These are phyloP conservation scores for Serendipita sp. DNA, from an alignment of 768 basidiomycete genomes.

Conservation along the genomic window DNA sequence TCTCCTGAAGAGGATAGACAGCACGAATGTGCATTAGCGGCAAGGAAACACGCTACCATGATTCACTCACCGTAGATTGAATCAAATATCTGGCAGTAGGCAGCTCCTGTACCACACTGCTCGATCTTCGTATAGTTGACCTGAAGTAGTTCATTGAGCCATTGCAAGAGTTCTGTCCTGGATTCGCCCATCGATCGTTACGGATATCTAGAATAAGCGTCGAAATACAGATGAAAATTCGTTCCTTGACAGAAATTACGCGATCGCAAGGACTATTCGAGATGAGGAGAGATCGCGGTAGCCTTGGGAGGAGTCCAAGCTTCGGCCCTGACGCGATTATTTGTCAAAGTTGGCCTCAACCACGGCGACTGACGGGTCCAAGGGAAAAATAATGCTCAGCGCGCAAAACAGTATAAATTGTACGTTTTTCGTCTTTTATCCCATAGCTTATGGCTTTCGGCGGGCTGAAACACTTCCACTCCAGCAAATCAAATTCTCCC, in stretches of 20 bases:
- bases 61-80: constrained; percentile 69
- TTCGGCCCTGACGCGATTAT: too few relatives aligned
- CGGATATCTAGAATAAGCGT: too few relatives aligned
- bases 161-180: constrained; percentile 53
- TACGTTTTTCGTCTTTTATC: background rate
- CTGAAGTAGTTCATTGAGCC: constrained; percentile 89
- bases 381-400: background rate
- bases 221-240: too few relatives aligned
- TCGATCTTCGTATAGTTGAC: constrained; percentile 85
- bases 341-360: too few relatives aligned
- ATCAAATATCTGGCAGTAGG: constrained; percentile 91
- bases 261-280: too few relatives aligned
- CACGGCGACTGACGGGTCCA: too few relatives aligned
- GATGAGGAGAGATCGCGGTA: too few relatives aligned
- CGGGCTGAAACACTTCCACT: too few relatives aligned
- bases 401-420: background rate
- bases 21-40: constrained; percentile 1
- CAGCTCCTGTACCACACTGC: constrained; percentile 80
- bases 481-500: too few relatives aligned
- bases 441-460: too few relatives aligned
- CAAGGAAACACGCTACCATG: background rate
- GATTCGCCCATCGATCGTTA: constrained; percentile 1
- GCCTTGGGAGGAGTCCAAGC: too few relatives aligned
- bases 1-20: constrained; percentile 40
- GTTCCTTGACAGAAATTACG: too few relatives aligned